A percentile compares a stretch with the other conserved stretches of the same genome.
These are phyloP conservation scores for Erigeron canadensis DNA, from an alignment of 129 eudicot species.

Conservation along the genomic window DNA sequence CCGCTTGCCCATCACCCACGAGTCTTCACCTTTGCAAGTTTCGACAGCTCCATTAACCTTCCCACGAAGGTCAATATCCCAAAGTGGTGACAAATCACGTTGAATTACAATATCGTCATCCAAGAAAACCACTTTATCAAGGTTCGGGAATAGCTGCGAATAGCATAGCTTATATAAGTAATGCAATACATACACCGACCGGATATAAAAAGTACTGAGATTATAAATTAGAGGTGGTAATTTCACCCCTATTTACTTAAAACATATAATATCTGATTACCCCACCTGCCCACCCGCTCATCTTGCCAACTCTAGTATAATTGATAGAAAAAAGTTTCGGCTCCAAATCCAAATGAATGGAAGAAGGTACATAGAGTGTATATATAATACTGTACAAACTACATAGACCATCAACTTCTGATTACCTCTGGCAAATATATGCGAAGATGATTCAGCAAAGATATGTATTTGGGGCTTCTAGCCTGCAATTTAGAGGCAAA, in stretches of 20 bases:
- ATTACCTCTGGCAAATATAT: conserved; percentile 94
- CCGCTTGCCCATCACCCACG: conserved; percentile 93
- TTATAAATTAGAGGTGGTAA: background rate
- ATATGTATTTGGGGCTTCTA: conserved; percentile 92
- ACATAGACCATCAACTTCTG: background rate
- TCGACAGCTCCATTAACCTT: conserved; percentile 98
- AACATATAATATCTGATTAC: no score
- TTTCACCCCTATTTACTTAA: background rate
- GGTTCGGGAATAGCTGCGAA: conserved; percentile 88
- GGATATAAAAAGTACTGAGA: background rate
- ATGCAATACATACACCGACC: background rate
- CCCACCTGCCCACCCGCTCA: no score
- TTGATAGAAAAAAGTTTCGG: no score
- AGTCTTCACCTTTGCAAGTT: conserved; percentile 92
- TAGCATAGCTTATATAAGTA: conserved; percentile 20
- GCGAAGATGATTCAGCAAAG: conserved; percentile 93
- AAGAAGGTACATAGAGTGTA: background rate
- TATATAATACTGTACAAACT: background rate
- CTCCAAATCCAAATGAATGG: background rate
- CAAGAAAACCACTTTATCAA: conserved; percentile 88
- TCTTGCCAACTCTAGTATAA: no score
- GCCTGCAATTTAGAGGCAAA: conserved; percentile 93
- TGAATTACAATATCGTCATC: conserved; percentile 95
- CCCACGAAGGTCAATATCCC: conserved; percentile 91
- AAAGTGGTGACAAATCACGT: conserved; percentile 84